Conservation (phyloP, 352 stramenopile genomes). For the Phytophthora sp. region DNA sequence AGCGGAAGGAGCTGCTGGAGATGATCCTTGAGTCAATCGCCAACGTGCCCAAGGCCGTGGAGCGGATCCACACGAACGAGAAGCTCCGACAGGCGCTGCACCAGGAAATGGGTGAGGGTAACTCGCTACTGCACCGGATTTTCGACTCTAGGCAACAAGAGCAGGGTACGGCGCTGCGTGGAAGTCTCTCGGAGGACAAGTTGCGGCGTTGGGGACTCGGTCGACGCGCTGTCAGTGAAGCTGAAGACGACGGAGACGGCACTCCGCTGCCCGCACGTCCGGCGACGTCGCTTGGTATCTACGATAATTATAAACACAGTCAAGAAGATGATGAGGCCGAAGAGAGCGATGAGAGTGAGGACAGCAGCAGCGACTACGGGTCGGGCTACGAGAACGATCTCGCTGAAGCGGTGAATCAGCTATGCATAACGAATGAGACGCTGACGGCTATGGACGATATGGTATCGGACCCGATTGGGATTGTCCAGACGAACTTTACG, state of each 20-base stretch:
- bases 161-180: slow-evolving; percentile 5
- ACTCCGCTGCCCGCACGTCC: slow-evolving; percentile 6
- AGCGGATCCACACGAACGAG: slow-evolving; percentile 74
- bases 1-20: slow-evolving; percentile 68
- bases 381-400: slow-evolving; percentile 80
- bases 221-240: slow-evolving; percentile 6
- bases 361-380: slow-evolving; percentile 58
- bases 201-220: slow-evolving; percentile 21
- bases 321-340: slow-evolving; percentile 26
- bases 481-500: slow-evolving; percentile 35
- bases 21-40: slow-evolving; percentile 82
- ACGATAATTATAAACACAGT: slow-evolving; percentile 23
- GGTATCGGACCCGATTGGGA: slow-evolving; percentile 62
- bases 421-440: slow-evolving; percentile 68
- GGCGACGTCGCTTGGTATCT: slow-evolving; percentile 8
- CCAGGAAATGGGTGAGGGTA: slow-evolving; percentile 64
- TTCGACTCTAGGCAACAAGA: slow-evolving; percentile 41
- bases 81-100: slow-evolving; percentile 61
- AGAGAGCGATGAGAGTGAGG: slow-evolving; percentile 21
- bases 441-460: slow-evolving; percentile 56
- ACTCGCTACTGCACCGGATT: slow-evolving; percentile 53
- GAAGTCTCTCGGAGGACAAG: slow-evolving; percentile 35
- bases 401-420: slow-evolving; percentile 66
- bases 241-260: slow-evolving; percentile 11
- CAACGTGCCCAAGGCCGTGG: slow-evolving; percentile 72